Conservation (phyloP, 139 green algal genomes). For the Tetraselmis chui region DNA sequence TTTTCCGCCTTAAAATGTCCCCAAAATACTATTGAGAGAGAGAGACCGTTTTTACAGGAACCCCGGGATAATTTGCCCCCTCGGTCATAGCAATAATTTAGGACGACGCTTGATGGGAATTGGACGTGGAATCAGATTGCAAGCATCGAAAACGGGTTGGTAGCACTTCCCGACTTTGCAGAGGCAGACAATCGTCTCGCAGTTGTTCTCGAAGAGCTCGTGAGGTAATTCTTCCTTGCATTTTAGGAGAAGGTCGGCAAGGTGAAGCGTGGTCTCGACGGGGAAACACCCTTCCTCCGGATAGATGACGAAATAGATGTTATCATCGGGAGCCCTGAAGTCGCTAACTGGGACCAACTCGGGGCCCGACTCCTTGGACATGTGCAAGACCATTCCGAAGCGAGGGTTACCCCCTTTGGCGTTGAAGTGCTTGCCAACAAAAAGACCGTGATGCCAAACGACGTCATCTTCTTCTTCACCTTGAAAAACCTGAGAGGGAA, state of each 20-base stretch:
- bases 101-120: not conserved
- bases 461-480: not conserved
- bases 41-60: no score
- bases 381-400: not conserved
- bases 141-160: not conserved
- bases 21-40: no score
- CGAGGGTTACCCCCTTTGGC: not conserved
- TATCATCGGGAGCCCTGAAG: not conserved
- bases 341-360: not conserved
- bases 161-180: not conserved
- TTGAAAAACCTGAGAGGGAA: not conserved
- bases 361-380: not conserved
- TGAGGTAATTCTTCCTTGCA: not conserved
- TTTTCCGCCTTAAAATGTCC: no score
- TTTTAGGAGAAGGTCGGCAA: not conserved
- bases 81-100: not conserved
- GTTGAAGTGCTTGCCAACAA: not conserved
- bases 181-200: not conserved
- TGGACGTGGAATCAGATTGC: not conserved
- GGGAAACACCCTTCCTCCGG: not conserved
- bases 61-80: no score
- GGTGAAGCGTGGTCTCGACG: not conserved
- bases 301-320: not conserved
- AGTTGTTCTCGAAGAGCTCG: not conserved
- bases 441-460: not conserved